Percentiles rank a stretch among this genome's conserved stretches.
Conservation (phyloP, 2,329 filamentous ascomycete genomes). For the Neonectria coccinea region DNA sequence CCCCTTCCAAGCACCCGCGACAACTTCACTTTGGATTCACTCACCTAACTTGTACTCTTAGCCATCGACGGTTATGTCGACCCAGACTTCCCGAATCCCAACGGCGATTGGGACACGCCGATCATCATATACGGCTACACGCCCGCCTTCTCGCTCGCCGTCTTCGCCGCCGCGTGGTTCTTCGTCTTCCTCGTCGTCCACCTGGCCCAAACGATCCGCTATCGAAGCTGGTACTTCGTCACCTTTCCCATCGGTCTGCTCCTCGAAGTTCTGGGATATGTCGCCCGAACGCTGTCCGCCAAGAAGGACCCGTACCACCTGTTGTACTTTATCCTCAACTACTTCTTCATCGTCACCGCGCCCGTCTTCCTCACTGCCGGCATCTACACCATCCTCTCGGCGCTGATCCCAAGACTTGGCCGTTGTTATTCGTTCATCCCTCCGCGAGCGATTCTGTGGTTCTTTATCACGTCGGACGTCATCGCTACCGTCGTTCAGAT, state of each 20-base stretch:
- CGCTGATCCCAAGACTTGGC: constrained; percentile 60
- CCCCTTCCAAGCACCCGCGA: background rate
- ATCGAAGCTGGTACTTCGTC: constrained; percentile 60
- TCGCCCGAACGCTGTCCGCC: constrained; percentile 60
- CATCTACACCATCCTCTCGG: constrained; percentile 66
- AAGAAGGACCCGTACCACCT: constrained; percentile 65
- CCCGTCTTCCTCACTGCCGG: constrained; percentile 68
- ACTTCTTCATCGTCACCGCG: constrained; percentile 71
- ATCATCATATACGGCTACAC: constrained; percentile 65
- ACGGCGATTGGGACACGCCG: constrained; percentile 58
- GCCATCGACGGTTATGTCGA: constrained; percentile 58
- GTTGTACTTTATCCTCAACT: constrained; percentile 68
- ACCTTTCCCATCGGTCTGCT: constrained; percentile 57
- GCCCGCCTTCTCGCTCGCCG: constrained; percentile 57
- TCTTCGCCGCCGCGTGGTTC: constrained; percentile 59
- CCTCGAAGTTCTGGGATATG: constrained; percentile 64
- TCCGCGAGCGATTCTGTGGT: constrained; percentile 61
- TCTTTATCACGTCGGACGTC: constrained; percentile 67
- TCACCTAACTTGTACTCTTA: constrained; percentile 12
- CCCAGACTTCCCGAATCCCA: constrained; percentile 63
- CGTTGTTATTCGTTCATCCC: constrained; percentile 57
- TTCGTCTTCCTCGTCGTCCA: constrained; percentile 55
- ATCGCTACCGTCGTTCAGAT: constrained; percentile 66
- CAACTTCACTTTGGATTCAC: background rate
- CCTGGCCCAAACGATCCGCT: constrained; percentile 50